Base-by-base conservation (phyloP, 257 asterid species). In the Craterostigma plantagineum region DNA sequence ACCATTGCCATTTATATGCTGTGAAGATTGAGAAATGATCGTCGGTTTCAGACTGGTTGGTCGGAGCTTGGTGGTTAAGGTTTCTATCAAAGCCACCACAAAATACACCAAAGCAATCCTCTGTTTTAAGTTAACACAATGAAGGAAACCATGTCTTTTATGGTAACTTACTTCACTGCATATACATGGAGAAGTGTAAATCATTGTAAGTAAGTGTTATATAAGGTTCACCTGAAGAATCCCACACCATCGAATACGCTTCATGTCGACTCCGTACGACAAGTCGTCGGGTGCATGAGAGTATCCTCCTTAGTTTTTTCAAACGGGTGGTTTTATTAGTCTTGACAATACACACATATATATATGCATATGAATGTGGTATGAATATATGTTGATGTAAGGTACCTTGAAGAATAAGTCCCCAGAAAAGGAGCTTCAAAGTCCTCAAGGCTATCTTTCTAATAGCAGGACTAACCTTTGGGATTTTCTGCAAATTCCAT, bases 1-100 rank as follows among this genome's bases (percentile, higher is more conserved):
- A 77, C 96, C 96, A 85, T 52, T 80, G 96, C 96, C 96, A 85
- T 55, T 67, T 80, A 51, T 80, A 80, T 33, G 91, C 76, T 0
- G 82, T 44, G 57, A 80, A 85, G 45, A 85, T 77, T 36, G 96
- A 77, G 73, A 70, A 53, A 53, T 35, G 61, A 13, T 48, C 66
- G 41, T 23, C 30, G 30, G 72, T 64, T 12, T 58, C 34, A 66
- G 70, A 48, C 34, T 52, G 38, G 67, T 57, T 14, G 83, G 93
- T 50, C 96, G 61, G 42, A 72, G 61, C 76, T 77, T 80, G 23
- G 62, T 69, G 48, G 91, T 80, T 7, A 75, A 27, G 11, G 72
- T 71, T 71, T 85, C 96, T 38, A 85, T 73, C 13, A 80, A 47
- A 48, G 94, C 91, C 56, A 85, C 92, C 46, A 80, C 41, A 47